Evolutionary conservation across 345 rosid genomes (phyloP), one percentile per base, ranked within the genome.

Genomic region (Lenwebbia sp.): DNA sequence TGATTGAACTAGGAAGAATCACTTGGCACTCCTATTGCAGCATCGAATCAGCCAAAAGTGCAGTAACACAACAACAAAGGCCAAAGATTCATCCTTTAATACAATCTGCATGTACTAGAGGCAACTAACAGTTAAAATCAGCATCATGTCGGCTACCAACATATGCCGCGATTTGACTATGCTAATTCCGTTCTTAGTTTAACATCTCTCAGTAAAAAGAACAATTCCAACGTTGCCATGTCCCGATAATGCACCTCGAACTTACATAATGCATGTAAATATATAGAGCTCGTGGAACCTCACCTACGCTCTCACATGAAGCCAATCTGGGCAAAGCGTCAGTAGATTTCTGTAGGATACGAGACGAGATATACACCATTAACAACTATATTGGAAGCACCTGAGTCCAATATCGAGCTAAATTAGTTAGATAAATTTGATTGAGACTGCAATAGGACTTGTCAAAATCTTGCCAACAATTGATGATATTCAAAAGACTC

Each of bases 121-220:
- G 81, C 47, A 13, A 19, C 26, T 70, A 70, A 70, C 81, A 37
- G 21, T 70, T 33, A 37, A 70, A 70, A 17, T 17, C 19, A 37
- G 81, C 47, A 37, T 70, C 47, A 5, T 19, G 41, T 70, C 47
- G 37, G 47, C 4, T 33, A n/a, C 56, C 65, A 50, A 58, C 85
- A 83, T 82, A 83, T 86, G 85, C 88, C 15, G 65, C 15, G 85
- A 83, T 86, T 52, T 47, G 28, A 86, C 85, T 52, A 22, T 11
- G 82, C 37, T 58, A 82, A 53, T 54, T 82, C 13, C 13, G 25
- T 30, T 70, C 81, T 70, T 37, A 70, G 47, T 37, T 70, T 37
- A 37, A 70, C 26, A 70, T 70, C 40, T 33, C 7, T 70, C 26
- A 33, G 40, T 0, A 28, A n/a, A 82, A 83, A 83, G 41, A 2